Base-by-base conservation (phyloP, 129 eudicot species). In the Cynara cardunculus region DNA sequence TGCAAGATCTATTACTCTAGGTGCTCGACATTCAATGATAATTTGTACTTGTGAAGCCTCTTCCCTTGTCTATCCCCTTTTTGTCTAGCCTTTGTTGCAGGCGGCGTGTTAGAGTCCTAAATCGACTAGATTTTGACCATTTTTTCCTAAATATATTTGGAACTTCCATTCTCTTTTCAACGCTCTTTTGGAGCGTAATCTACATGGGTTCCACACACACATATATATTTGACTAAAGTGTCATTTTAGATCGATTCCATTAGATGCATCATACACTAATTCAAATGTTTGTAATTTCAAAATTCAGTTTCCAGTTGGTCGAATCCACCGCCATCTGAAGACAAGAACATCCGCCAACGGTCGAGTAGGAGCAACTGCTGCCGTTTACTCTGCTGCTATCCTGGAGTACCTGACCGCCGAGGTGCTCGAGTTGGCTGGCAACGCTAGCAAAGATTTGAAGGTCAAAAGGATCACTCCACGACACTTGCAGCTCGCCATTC, bases 381-480 rank as follows among this genome's bases (percentile, higher is more conserved):
- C 96, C 0, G 96, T 91, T 25, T 91, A 91, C 89, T 86, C 96
- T 1, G 92, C 96, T 31, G 92, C 92, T 32, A 91, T 91, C 19
- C 92, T 91, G 0, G 96, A 91, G 78, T 91, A 91, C 80, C 78
- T 91, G 39, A 91, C 96, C 0, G 96, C 96, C 4, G 96, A 91
- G 69, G 96, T 91, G 4, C 89, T 90, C 7, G 92, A 90, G 80
- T 59, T 88, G 30, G 91, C 91, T 14, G 91, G 94, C 32, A 90
- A 90, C 2, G 91, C 94, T 0, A 90, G 91, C 86, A 90, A 90
- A 68, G 94, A 90, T 80, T 79, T 90, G 76, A 90, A 90, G 66
- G 94, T 90, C 69, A 90, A 90, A 87, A 90, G 94, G 79, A 90
- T 90, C 71, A 90, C 94, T n/a, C 94, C 94, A 39, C 87, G 94